Percentiles rank a stretch among this genome's conserved stretches.
Conservation (phyloP, 768 basidiomycete genomes). For the Collybia sordida region DNA sequence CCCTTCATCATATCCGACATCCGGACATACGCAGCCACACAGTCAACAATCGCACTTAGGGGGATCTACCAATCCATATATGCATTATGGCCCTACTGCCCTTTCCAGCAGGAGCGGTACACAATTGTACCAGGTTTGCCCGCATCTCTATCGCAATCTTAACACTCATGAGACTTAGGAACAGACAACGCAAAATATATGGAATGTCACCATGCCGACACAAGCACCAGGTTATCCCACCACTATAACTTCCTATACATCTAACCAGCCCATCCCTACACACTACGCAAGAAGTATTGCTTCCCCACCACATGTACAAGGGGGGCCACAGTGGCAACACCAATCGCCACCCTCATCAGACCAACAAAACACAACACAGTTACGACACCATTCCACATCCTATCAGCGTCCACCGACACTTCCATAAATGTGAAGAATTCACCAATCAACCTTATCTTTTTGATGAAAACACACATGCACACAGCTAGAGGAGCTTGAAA, state of each 20-base stretch:
- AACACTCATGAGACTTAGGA: neutral
- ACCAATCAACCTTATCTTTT: neutral
- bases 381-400: slow-evolving; percentile 30
- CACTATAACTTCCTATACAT: slow-evolving; percentile 12
- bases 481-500: too few species aligned
- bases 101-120: slow-evolving; percentile 10
- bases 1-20: slow-evolving; percentile 16
- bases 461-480: too few species aligned
- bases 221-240: slow-evolving; percentile 11
- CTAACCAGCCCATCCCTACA: slow-evolving; percentile 4
- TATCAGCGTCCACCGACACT: slow-evolving; percentile 27
- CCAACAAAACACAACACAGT: slow-evolving; percentile 18
- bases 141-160: neutral
- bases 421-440: slow-evolving; percentile 7
- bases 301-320: slow-evolving; percentile 3
- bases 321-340: slow-evolving; percentile 8
- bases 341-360: slow-evolving; percentile 21
- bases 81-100: slow-evolving; percentile 1
- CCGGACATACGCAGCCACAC: slow-evolving; percentile 22
- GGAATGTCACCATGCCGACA: slow-evolving; percentile 18
- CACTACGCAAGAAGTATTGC: slow-evolving; percentile 5
- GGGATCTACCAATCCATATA: slow-evolving; percentile 3
- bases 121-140: slow-evolving; percentile 15
- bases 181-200: slow-evolving; percentile 16
- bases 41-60: slow-evolving; percentile 7